Evolutionary conservation across 176 grass and related monocot species (phyloP), one percentile per base, ranked within the genome.

Genomic region (Aegilops bicornis): DNA sequence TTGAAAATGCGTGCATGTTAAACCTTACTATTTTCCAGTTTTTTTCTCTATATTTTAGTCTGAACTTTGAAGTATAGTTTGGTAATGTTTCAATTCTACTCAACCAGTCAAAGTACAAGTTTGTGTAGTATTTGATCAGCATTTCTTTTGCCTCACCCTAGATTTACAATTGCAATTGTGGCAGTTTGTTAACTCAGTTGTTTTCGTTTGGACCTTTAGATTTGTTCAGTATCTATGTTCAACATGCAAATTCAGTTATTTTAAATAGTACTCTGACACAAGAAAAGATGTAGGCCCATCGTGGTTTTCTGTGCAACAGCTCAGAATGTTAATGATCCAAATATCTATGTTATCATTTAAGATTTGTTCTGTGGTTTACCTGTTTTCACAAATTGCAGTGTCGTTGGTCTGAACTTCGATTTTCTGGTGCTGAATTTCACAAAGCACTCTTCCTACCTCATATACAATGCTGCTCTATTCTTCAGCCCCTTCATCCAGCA

Each of bases 391-490:
- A 78, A 58, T 93, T 91, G 85, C 87, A 98, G 95, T 79, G 95
- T 98, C 3, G 90, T 98, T 67, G 96, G 96, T 30, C 80, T 98
- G 83, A 95, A 98, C 72, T 98, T 98, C 4, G 96, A 98, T 71
- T 98, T 95, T 82, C 81, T 98, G 86, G 90, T 95, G 73, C 68
- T 98, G 27, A 98, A 95, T 82, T 86, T 98, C 76, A 98, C 93
- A 83, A 98, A 98, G 88, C 96, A 98, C 82, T 95, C 96, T 8
- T 95, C 96, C 58, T 98, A 98, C 82, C 96, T 98, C 60, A 86
- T 98, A 83, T 98, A 94, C 77, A 98, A 98, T 24, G 90, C 86
- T 6, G 88, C 88, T 72, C 76, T 98, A 73, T 98, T 89, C 88
- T 98, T 94, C 73, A 95, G 96, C 83, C 79, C 91, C 0, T 72